Conservation (phyloP, 139 green algal genomes). For the Mychonastes homosphaera region DNA sequence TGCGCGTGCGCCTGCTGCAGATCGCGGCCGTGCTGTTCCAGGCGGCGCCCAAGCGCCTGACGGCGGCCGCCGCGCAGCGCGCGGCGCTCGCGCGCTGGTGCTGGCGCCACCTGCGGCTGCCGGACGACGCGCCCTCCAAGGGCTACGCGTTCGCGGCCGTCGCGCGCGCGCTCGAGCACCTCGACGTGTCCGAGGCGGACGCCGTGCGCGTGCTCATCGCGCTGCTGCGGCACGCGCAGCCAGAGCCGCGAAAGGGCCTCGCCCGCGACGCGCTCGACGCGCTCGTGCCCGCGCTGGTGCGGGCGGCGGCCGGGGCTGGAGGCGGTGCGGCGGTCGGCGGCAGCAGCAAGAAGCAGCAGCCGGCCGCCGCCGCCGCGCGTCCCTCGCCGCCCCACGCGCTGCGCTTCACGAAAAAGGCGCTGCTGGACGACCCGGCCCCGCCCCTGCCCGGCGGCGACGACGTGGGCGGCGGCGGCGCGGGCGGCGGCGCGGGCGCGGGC, state of each 20-base stretch:
- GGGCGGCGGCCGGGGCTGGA: conserved; percentile 1
- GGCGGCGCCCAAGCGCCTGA: conserved; percentile 33
- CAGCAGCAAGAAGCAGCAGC: background rate
- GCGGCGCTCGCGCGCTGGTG: conserved; percentile 6
- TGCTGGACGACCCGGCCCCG: conserved; percentile 87
- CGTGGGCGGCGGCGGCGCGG: too few relatives aligned
- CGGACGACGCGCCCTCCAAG: conserved; percentile 11
- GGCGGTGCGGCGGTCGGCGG: conserved; percentile 13
- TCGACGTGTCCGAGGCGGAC: background rate
- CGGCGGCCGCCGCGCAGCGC: conserved; percentile 1
- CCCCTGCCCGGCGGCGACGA: too few relatives aligned
- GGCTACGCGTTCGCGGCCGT: conserved; percentile 5
- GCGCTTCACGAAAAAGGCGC: conserved; percentile 22
- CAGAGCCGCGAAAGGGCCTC: conserved; percentile 51
- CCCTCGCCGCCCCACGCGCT: background rate
- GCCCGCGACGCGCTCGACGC: conserved; percentile 80
- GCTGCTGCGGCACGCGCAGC: conserved; percentile 63
- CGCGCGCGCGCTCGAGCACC: conserved; percentile 6
- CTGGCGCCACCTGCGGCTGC: conserved; percentile 9
- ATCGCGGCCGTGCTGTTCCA: conserved; percentile 66
- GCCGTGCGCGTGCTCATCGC: conserved; percentile 73
- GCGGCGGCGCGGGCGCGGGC: too few relatives aligned
- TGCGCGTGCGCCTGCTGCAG: conserved; percentile 68
- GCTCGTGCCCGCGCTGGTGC: conserved; percentile 66
- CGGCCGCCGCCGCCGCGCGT: background rate